These are phyloP conservation scores for Corrigiola litoralis DNA, from an alignment of 179 eudicot genomes.

Conservation along the genomic window DNA sequence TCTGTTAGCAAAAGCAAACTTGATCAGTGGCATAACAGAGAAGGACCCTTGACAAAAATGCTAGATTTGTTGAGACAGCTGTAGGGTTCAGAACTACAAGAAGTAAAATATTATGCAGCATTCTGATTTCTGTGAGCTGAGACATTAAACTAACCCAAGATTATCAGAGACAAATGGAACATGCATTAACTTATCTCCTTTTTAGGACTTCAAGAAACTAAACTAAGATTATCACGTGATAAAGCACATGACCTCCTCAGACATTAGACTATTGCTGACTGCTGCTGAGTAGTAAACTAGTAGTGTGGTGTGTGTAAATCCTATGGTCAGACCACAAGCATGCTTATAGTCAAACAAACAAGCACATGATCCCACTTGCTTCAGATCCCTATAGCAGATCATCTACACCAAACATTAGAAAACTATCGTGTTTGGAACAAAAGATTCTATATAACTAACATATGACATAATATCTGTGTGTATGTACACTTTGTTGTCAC, in stretches of 20 bases:
- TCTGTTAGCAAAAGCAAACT: background rate
- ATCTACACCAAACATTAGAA: background rate
- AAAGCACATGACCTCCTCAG: conserved; percentile 48
- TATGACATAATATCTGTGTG: no score
- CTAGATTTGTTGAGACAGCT: conserved; percentile 11
- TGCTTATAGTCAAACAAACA: conserved; percentile 37
- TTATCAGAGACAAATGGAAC: conserved; percentile 17
- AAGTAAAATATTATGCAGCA: background rate
- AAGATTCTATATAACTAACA: conserved; percentile 2
- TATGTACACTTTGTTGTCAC: background rate
- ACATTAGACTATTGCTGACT: conserved; percentile 18
- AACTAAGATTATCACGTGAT: conserved; percentile 42
- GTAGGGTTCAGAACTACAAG: conserved; percentile 6
- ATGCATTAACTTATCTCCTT: conserved; percentile 14
- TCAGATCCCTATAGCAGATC: conserved; percentile 35
- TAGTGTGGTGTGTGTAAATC: background rate
- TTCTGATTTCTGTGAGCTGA: conserved; percentile 14
- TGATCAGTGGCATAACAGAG: background rate
- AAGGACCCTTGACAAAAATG: background rate
- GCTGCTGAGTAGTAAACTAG: background rate
- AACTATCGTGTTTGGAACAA: background rate
- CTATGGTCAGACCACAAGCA: conserved; percentile 28
- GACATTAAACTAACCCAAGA: conserved; percentile 7
- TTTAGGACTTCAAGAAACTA: conserved; percentile 18
- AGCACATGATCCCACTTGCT: conserved; percentile 65